Base-by-base conservation (phyloP, 805 yeast genomes). In the Hanseniaspora nectarophila region DNA sequence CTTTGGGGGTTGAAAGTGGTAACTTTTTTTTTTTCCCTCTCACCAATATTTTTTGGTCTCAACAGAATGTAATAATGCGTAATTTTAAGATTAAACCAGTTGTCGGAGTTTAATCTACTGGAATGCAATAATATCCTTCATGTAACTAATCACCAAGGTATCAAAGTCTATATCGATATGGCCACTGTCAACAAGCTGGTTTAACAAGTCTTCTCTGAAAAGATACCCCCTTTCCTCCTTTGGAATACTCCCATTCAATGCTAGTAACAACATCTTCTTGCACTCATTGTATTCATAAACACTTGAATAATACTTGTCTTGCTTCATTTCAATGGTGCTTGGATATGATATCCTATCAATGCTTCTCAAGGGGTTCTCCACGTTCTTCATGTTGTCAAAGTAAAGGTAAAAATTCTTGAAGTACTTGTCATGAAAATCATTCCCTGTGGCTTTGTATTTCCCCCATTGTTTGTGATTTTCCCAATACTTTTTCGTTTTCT, bases 371-470 rank as follows among this genome's bases (percentile, higher is more conserved):
- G 48, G 50, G 18, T 45, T 45, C 21, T 51, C 50, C 9, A 45
- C 34, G 28, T 45, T 34, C 26, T 51, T 51, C 44, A 51, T 21
- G 37, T 51, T 51, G 21, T 51, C 54, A 45, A 51, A 47, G 26
- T 26, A 51, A n/a, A 26, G 23, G 40, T 45, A 51, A n/a, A 32
- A 44, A 29, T 31, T 34, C 10, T 38, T 29, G n/a, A 34, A 29
- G 26, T 39, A 51, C 18, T n/a, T 24, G 24, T 46, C 51, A 16
- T 21, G 21, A 15, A 29, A 38, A 2, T 38, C 43, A 20, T 28
- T 35, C 4, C 29, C 13, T 2, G 16, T 38, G n/a, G 20, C 15
- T n/a, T n/a, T 37, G 50, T 16, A 45, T 13, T 20, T 28, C 21
- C 32, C 33, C 33, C 45, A 28, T 21, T 32, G 21, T 31, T 40